Percentiles rank a stretch among this genome's conserved stretches.
phyloP scores from a whole-genome alignment of 352 stramenopile species.

The Globisporangium apiculatum region DNA sequence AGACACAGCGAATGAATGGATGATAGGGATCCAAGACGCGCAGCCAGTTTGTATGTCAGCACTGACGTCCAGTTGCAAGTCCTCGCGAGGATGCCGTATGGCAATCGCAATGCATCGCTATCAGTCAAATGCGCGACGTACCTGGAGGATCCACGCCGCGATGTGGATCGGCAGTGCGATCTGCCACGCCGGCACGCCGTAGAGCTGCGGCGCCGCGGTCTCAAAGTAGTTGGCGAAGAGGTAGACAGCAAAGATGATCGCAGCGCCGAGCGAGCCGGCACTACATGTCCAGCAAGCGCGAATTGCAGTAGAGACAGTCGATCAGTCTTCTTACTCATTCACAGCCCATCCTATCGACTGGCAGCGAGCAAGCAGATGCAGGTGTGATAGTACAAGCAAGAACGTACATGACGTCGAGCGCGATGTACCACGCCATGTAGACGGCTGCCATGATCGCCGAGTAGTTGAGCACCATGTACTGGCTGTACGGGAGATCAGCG shows the following conservation, averaged over 20 bases:
- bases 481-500: slow-evolving; percentile 13
- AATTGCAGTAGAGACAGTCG: not conserved
- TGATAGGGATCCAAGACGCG: not conserved
- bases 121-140: not conserved
- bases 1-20: not conserved
- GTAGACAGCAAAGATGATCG: slow-evolving; percentile 25
- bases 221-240: slow-evolving; percentile 27
- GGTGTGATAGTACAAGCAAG: not conserved
- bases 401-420: slow-evolving; percentile 27
- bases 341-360: not conserved
- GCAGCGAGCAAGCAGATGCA: no score
- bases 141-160: slow-evolving; percentile 38
- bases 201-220: slow-evolving; percentile 8
- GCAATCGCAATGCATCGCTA: no score
- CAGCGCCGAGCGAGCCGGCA: slow-evolving; percentile 23
- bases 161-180: slow-evolving; percentile 30
- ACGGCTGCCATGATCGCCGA: slow-evolving; percentile 20
- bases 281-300: slow-evolving; percentile 5
- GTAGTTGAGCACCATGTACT: slow-evolving; percentile 40
- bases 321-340: slow-evolving; percentile 1
- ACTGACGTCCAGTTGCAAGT: no score
- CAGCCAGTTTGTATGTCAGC: no score
- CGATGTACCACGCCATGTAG: slow-evolving; percentile 53
- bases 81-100: no score
- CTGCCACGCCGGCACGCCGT: slow-evolving; percentile 27